These are phyloP conservation scores for Claviceps sp. DNA, from an alignment of 2,329 filamentous ascomycete genomes.

Conservation along the genomic window DNA sequence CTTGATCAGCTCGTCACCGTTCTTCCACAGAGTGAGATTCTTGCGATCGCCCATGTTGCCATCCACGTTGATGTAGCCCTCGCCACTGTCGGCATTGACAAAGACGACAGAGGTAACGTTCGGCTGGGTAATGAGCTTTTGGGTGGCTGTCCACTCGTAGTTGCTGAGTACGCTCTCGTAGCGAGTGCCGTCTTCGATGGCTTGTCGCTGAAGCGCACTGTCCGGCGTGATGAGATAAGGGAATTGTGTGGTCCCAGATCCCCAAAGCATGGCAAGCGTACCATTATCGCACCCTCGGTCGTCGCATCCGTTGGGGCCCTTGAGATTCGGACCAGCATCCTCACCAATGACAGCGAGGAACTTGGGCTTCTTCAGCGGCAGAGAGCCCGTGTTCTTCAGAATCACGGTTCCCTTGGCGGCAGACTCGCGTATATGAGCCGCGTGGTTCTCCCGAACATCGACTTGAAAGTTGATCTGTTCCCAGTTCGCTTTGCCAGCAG, in stretches of 20 bases:
- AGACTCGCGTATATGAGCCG: slow-evolving; percentile 56
- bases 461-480: slow-evolving; percentile 67
- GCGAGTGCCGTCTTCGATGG: slow-evolving; percentile 41
- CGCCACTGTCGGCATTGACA: slow-evolving; percentile 74
- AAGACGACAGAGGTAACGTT: slow-evolving; percentile 70
- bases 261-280: slow-evolving; percentile 66
- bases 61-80: slow-evolving; percentile 74
- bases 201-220: slow-evolving; percentile 51
- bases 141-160: slow-evolving; percentile 46
- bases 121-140: slow-evolving; percentile 46
- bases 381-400: slow-evolving; percentile 66
- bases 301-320: slow-evolving; percentile 65
- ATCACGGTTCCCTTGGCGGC: slow-evolving; percentile 74
- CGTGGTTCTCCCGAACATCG: slow-evolving; percentile 70
- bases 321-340: slow-evolving; percentile 63
- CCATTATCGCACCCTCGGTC: slow-evolving; percentile 51
- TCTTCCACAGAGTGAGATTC: slow-evolving; percentile 81
- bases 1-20: slow-evolving; percentile 68
- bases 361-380: slow-evolving; percentile 69
- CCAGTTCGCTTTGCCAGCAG: slow-evolving; percentile 44
- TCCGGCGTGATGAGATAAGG: slow-evolving; percentile 67
- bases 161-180: slow-evolving; percentile 57
- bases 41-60: slow-evolving; percentile 80
- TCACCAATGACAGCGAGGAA: slow-evolving; percentile 69
- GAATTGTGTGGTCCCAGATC: slow-evolving; percentile 59